Conservation (phyloP, 352 stramenopile species). For the Albugo candida region DNA sequence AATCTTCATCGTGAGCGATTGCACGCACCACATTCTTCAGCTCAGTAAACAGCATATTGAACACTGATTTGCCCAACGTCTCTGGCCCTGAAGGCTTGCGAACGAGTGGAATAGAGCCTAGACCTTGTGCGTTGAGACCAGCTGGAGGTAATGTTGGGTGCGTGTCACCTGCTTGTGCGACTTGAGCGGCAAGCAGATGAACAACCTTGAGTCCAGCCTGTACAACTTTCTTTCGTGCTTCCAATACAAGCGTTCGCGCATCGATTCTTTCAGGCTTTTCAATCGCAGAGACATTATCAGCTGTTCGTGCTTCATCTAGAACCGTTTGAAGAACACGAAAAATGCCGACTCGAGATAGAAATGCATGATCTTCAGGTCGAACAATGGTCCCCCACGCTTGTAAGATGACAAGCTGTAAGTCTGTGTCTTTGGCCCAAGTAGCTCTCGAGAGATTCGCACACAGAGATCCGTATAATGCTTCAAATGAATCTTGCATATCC, state of each 20-base stretch:
- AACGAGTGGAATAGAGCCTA: conserved; percentile 51
- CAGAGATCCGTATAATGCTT: conserved; percentile 66
- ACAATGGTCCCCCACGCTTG: conserved; percentile 79
- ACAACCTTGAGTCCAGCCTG: conserved; percentile 76
- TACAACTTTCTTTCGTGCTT: conserved; percentile 61
- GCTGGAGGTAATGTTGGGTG: too few species aligned
- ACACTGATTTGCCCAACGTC: conserved; percentile 79
- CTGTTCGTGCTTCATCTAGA: conserved; percentile 47
- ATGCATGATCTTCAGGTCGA: conserved; percentile 72
- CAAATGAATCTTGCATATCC: conserved; percentile 62
- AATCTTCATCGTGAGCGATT: conserved; percentile 15
- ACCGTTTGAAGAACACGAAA: conserved; percentile 82
- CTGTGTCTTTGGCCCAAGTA: conserved; percentile 62
- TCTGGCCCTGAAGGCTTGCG: conserved; percentile 71
- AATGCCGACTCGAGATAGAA: conserved; percentile 75
- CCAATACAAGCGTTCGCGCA: conserved; percentile 18
- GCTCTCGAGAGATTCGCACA: conserved; percentile 55
- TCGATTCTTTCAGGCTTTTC: conserved; percentile 13
- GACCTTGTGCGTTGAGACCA: conserved; percentile 29
- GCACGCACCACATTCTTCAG: conserved; percentile 51
- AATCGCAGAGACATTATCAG: conserved; percentile 2
- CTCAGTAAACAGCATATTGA: conserved; percentile 82
- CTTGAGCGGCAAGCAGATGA: conserved; percentile 72
- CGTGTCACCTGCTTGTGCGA: conserved; percentile 33
- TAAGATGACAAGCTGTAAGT: conserved; percentile 67